Base-by-base conservation (phyloP, 2,329 filamentous ascomycete species). In the Fusarium sp. region DNA sequence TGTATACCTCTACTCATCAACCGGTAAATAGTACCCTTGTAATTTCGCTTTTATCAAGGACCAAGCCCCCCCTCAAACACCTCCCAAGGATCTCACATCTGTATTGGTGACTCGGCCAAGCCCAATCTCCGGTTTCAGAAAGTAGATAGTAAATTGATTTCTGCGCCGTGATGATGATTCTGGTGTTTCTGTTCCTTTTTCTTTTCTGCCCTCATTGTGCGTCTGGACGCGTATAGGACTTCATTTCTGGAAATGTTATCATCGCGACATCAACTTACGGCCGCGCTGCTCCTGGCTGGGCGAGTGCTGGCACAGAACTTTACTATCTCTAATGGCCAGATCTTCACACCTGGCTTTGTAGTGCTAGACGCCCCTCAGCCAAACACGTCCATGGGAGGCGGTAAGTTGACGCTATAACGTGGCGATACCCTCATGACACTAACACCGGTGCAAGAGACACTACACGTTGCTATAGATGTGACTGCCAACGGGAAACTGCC, bases 341-440 rank as follows among this genome's bases (percentile, higher is more conserved):
- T 93, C 55, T 92, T 86, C 73, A 93, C 90, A 0, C 90, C 90
- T 1, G 90, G 91, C 1, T 84, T 92, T 57, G 89, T 85, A 24
- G 86, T 92, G 57, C 80, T 92, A 35, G 86, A 92, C 77, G 84
- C 90, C 31, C 89, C 89, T 15, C 89, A 91, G 66, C 89, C 89
- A 8, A 84, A 85, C 50, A 91, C 89, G 13, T 88, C 89, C 2
- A 76, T 90, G 35, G 89, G 89, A 64, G 89, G 89, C 78, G 84
- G 88, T 88, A 77, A 74, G 85, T 81, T 41, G 50, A 24, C 23
- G 41, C 31, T 21, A 15, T 35, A 15, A 11, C 16, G 18, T 47
- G 37, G 28, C 10, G 24, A 66, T 54, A 8, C n/a, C 46, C 53
- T 48, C 35, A 39, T 8, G 38, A 20, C 12, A 8, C 35, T 61